Conservation (phyloP, 2,329 filamentous ascomycete genomes). For the Aspergillus floridensis region DNA sequence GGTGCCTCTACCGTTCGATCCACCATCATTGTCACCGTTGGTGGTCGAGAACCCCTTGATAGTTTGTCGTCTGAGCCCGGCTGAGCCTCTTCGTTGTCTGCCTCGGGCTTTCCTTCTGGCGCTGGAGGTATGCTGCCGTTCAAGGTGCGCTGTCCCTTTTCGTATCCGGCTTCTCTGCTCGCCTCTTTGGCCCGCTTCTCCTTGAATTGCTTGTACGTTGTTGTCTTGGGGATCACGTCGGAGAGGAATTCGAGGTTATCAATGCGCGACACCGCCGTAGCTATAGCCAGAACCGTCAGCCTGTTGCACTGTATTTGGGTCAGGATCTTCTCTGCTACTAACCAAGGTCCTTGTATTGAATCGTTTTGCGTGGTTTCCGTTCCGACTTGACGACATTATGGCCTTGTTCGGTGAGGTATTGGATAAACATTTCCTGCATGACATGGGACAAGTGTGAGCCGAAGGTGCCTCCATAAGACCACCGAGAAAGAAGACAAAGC, state of each 20-base stretch:
- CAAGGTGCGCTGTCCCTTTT: constrained; percentile 41
- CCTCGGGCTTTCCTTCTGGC: constrained; percentile 24
- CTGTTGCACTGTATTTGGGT: neutral
- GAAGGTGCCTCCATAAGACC: neutral
- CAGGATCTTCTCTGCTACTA: constrained; percentile 27
- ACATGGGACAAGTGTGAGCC: constrained; percentile 5
- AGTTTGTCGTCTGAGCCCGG: constrained; percentile 18
- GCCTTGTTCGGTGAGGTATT: constrained; percentile 80
- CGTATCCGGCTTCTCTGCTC: constrained; percentile 28
- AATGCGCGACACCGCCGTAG: constrained; percentile 78
- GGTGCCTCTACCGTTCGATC: constrained; percentile 53
- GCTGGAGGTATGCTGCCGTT: constrained; percentile 26
- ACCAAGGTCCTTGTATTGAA: constrained; percentile 95
- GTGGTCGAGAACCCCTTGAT: constrained; percentile 31
- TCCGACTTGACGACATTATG: constrained; percentile 88
- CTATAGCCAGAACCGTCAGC: constrained; percentile 44
- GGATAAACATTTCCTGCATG: constrained; percentile 84
- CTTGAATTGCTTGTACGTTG: constrained; percentile 76
- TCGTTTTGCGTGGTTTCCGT: constrained; percentile 84
- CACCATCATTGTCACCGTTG: constrained; percentile 51
- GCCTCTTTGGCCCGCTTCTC: constrained; percentile 51
- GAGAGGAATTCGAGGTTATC: constrained; percentile 94
- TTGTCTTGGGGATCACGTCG: constrained; percentile 85
- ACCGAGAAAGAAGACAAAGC: neutral
- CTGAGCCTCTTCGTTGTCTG: constrained; percentile 16